These are phyloP conservation scores for Phytophthora ramorum DNA, from an alignment of 352 stramenopile species.

Conservation along the genomic window DNA sequence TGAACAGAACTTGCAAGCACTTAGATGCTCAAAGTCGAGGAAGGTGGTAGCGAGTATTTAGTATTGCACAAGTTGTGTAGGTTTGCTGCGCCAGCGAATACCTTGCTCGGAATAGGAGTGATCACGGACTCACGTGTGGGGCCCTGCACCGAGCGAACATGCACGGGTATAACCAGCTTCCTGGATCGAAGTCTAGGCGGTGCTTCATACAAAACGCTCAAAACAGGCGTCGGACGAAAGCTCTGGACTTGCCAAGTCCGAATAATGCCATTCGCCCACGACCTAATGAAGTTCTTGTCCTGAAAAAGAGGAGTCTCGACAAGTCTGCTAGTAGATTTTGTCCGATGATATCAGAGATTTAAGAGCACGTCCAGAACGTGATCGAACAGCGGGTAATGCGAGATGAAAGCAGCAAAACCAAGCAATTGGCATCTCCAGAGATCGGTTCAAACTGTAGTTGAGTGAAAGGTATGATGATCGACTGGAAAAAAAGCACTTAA, in stretches of 20 bases:
- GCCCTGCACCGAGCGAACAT: slow-evolving; percentile 1
- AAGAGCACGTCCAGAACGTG: too few relatives aligned
- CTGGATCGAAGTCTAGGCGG: slow-evolving; percentile 1
- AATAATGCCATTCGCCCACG: not conserved
- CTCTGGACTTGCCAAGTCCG: slow-evolving; percentile 4
- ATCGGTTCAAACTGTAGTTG: too few relatives aligned
- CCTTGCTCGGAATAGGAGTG: slow-evolving; percentile 9
- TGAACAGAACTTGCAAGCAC: too few relatives aligned
- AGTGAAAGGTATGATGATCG: too few relatives aligned
- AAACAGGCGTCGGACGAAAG: not conserved
- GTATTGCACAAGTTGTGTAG: slow-evolving; percentile 7
- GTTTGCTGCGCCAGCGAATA: slow-evolving; percentile 2
- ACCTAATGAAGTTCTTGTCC: not conserved
- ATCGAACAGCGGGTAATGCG: too few relatives aligned
- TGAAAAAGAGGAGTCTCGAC: not conserved
- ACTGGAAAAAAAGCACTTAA: too few relatives aligned
- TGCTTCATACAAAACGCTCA: not conserved
- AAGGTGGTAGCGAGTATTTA: slow-evolving; percentile 2
- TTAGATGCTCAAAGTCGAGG: slow-evolving; percentile 10
- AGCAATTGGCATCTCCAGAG: too few relatives aligned
- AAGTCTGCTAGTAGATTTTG: too few relatives aligned
- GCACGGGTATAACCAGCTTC: slow-evolving; percentile 5
- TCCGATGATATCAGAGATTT: too few relatives aligned
- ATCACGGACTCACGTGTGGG: slow-evolving; percentile 1
- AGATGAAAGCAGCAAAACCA: too few relatives aligned